Evolutionary conservation across 2,329 filamentous ascomycete genomes (phyloP), one percentile per base, ranked within the genome.

Genomic region (Thielaviopsis punctulata): DNA sequence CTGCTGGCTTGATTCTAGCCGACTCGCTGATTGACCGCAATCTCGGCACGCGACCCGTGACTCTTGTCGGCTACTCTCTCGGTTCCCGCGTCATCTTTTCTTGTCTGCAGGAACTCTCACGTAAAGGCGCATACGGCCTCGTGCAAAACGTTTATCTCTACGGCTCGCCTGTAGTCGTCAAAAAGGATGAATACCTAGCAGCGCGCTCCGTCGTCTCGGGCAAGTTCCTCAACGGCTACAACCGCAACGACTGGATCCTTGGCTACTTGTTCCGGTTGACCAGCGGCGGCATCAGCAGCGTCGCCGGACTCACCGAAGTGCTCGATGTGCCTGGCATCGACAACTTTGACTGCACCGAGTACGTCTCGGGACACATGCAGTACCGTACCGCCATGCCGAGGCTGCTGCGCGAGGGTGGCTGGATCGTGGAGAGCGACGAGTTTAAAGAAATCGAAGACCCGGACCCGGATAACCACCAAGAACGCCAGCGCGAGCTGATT

Each of bases 361-460:
- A 84, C 46, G 90, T 96, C 15, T 79, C 82, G 24, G 90, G 92
- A 1, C 92, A 98, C 63, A 96, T 96, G 90, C 86, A 92, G 50
- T 98, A 98, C 67, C 86, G 92, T 64, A 78, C 79, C 23, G 86
- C 88, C 36, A 96, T 98, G 83, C 92, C 92, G 15, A 79, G 79
- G 53, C 73, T 98, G 18, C 72, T 98, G 49, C 80, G 86, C 56
- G 83, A 90, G 63, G 86, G 89, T 33, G 92, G 89, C 15, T 98
- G 89, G 88, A 69, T 82, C 51, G 86, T 96, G 3, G 82, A 95
- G 61, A 89, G 83, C 57, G 88, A 95, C 59, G 90, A 96, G 63
- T 98, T 96, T 62, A 82, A 78, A 1, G 92, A 98, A 66, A 96
- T 98, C 55, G 92, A 96, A 63, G 92, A 98, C 59, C 88, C 92